Evolutionary conservation across 352 stramenopile genomes (phyloP), one percentile per base, ranked within the genome.

Genomic region (Stramenopiles sp.): DNA sequence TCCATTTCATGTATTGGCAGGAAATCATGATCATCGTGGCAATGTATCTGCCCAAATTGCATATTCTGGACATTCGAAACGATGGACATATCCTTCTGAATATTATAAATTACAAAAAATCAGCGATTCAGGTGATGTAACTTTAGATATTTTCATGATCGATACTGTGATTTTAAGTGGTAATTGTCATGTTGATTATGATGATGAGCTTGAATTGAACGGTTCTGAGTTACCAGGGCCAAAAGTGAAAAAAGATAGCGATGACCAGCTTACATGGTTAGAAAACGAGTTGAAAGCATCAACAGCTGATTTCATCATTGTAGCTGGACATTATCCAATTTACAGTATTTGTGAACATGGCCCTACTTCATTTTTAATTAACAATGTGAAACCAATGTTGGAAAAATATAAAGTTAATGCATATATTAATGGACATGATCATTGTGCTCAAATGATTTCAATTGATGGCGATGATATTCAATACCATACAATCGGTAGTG

Each of bases 391-490:
- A 53, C 81, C 81, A 6, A 63, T 83, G 43, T 38, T 83, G 7
- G 27, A 81, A 20, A 74, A 83, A 31, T 80, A 82, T 73, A 43
- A 63, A 30, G 81, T 81, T 29, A 1, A 79, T 43, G 79, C 79
- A 31, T 83, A 83, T 77, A 13, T 83, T 1, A 82, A 13, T 74
- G 81, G 81, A 27, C 81, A 83, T 32, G 81, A 83, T 33, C 81
- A 83, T 20, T n/a, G n/a, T n/a, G n/a, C n/a, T n/a, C n/a, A n/a
- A n/a, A n/a, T n/a, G n/a, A n/a, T n/a, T n/a, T n/a, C n/a, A n/a
- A n/a, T n/a, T n/a, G n/a, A n/a, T n/a, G n/a, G n/a, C n/a, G n/a
- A n/a, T n/a, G n/a, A n/a, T n/a, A n/a, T n/a, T n/a, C n/a, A n/a
- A n/a, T n/a, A n/a, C n/a, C n/a, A n/a, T n/a, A n/a, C n/a, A n/a